Conservation (phyloP, 176 grass and related monocot genomes). For the Otatea glauca region DNA sequence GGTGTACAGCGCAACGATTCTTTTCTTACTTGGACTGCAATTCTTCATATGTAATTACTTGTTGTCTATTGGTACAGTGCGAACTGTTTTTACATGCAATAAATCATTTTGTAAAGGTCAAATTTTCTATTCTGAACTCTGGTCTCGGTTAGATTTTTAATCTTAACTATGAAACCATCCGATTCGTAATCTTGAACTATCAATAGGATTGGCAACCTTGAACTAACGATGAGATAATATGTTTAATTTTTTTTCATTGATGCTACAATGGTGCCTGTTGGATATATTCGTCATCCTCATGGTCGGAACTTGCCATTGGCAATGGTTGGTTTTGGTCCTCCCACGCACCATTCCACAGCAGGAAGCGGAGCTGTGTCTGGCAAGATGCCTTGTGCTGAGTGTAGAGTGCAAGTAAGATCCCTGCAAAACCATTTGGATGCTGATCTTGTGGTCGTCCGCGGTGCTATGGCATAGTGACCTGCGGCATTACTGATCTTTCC, state of each 20-base stretch:
- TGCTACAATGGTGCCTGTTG: background rate
- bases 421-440: background rate
- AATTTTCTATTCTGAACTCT: no score
- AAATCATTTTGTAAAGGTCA: background rate
- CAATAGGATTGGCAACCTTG: no score
- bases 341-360: background rate
- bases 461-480: background rate
- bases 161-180: no score
- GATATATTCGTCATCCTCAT: background rate
- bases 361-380: background rate
- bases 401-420: background rate
- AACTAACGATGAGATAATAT: background rate
- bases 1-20: background rate
- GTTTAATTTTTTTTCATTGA: background rate
- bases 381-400: background rate
- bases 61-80: background rate
- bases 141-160: no score
- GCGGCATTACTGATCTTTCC: background rate
- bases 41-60: background rate
- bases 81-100: background rate
- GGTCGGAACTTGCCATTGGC: background rate
- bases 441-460: no score
- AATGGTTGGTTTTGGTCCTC: background rate
- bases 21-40: background rate
- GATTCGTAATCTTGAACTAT: no score